Conservation (phyloP, 1,139 yeast species). For the Yamadazyma spencermartinsiae region DNA sequence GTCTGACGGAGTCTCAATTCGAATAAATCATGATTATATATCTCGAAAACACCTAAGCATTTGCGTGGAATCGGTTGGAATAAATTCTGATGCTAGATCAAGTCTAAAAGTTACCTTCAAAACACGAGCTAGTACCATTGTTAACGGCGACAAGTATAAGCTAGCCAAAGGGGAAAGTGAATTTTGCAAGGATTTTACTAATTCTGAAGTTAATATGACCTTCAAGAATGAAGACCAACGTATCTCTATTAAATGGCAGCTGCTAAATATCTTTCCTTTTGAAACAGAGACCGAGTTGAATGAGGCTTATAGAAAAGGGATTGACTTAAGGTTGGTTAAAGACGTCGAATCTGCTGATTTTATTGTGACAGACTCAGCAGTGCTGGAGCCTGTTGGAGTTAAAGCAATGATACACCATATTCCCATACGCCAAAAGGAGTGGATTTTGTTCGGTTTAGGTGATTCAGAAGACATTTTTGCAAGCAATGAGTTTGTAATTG, state of each 20-base stretch:
- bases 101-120: conserved; percentile 24
- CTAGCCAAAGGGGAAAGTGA: conserved; percentile 22
- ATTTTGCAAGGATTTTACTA: conserved; percentile 18
- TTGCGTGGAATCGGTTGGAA: conserved; percentile 9
- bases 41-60: conserved; percentile 34
- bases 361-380: conserved; percentile 3
- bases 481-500: neutral
- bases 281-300: conserved; percentile 8
- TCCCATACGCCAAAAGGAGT: conserved; percentile 8
- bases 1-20: conserved; percentile 20
- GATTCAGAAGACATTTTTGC: neutral
- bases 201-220: conserved; percentile 18
- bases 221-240: conserved; percentile 21
- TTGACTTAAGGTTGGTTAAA: conserved; percentile 26
- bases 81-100: conserved; percentile 14
- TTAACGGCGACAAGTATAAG: conserved; percentile 29
- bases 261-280: conserved; percentile 15
- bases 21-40: conserved; percentile 24
- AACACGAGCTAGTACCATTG: conserved; percentile 32
- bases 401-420: conserved; percentile 10
- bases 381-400: conserved; percentile 6
- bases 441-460: conserved; percentile 5
- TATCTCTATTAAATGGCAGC: conserved; percentile 25
- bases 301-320: conserved; percentile 13
- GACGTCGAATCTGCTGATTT: conserved; percentile 13